Base-by-base conservation (phyloP, 1,139 yeast genomes). In the Hansenula sp. region DNA sequence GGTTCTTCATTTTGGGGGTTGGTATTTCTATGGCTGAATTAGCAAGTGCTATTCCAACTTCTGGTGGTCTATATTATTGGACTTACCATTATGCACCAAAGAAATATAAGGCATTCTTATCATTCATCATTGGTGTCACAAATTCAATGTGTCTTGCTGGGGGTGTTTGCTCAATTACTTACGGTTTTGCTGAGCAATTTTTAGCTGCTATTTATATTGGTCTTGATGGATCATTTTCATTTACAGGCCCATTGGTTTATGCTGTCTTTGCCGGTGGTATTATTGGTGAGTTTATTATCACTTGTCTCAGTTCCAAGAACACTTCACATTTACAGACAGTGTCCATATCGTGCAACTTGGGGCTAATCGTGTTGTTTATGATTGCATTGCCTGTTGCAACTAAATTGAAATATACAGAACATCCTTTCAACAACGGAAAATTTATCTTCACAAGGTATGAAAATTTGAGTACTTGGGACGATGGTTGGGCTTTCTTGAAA, bases 21-120 rank as follows among this genome's bases (percentile, higher is more conserved):
- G 89, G 88, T 12, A 53, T 73, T 44, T 72, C 84, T n/a, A 81
- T 83, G 70, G 76, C 86, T 15, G 81, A 81, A 50, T 65, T 81
- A 43, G 84, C 84, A 1, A 76, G 83, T 28, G 75, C 86, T n/a
- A 77, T 80, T 59, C 90, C 90, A 41, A 81, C 90, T 4, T 73
- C 83, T 19, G 89, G 90, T 46, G 90, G 89, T 8, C 68, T 82
- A 55, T 82, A 81, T 60, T 81, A 79, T 29, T 77, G 79, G 79
- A 76, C 83, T 2, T 72, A 66, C 54, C 15, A 72, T 54, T 78
- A 75, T 50, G 77, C 85, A 6, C 85, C 83, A 9, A 62, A 62
- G 43, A 58, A 54, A n/a, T 53, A 62, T 45, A 63, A 70, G 57
- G 64, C 66, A 15, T 67, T 74, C 1, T 53, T 77, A 10, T 74